Evolutionary conservation across 306 rosid species (phyloP).

Genomic region (Lathyrus tuberosus): DNA sequence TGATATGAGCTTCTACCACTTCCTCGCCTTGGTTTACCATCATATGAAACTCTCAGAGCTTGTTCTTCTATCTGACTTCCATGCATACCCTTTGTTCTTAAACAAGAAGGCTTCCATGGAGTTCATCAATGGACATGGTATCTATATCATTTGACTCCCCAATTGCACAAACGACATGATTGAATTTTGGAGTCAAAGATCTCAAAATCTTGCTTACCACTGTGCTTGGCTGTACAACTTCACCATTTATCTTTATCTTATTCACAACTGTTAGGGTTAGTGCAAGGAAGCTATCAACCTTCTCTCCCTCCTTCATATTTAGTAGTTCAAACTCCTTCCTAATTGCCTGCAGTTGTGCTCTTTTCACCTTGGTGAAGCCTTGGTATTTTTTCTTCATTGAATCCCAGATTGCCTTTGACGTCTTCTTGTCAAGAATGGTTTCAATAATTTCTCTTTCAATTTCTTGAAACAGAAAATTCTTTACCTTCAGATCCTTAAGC

Average conservation of each 20-base stretch:
- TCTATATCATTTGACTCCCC: not conserved
- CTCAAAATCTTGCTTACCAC: not conserved
- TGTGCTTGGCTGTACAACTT: too few species aligned
- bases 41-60: too few species aligned
- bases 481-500: too few species aligned
- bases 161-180: not conserved
- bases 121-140: not conserved
- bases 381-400: not conserved
- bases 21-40: too few species aligned
- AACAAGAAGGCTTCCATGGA: not conserved
- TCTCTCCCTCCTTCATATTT: not conserved
- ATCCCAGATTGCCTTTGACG: not conserved
- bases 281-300: not conserved
- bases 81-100: too few species aligned
- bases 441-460: too few species aligned
- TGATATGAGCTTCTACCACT: too few species aligned
- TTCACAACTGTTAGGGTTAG: not conserved
- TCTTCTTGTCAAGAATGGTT: too few species aligned
- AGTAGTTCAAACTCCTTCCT: not conserved
- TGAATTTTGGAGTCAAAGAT: not conserved
- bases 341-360: not conserved
- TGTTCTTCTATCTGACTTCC: too few species aligned
- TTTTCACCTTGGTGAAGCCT: not conserved
- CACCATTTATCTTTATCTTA: not conserved
- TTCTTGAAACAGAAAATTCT: too few species aligned